Evolutionary conservation across 768 basidiomycete species (phyloP), one percentile per base, ranked within the genome.

Genomic region (Psilocybe azurescens): DNA sequence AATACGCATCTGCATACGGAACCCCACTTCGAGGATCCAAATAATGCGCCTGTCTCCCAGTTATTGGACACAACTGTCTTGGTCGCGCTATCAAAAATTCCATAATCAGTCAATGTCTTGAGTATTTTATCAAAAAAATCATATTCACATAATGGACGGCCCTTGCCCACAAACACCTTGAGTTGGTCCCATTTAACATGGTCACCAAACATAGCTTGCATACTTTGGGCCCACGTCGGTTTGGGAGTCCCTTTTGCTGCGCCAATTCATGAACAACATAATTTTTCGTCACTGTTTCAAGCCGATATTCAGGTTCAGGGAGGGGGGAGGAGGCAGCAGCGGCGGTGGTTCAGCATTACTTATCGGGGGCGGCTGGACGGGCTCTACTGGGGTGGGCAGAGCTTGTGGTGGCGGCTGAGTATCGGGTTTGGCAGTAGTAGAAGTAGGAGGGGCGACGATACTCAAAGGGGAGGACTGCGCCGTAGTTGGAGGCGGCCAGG

Each of bases 161-260:
- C 79, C 72, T 88, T 90, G 24, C 84, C 81, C 1, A 80, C 78
- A 66, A 85, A 91, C 5, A 89, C 89, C 62, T 81, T 86, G 20
- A 91, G 60, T 30, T 88, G 83, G 54, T 90, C 87, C 92, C 92
- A 98, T 52, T 89, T 83, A 8, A 89, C 89, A 66, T 96, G 90
- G 54, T 90, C 81, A 1, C 96, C 95, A 67, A 98, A 94, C 78
- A 97, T 81, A 1, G 93, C 88, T 6, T 81, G 69, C 89, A 95
- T 91, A 10, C 90, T 93, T 32, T 89, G 85, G 50, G 76, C 79
- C 90, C 91, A 90, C 0, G 74, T 69, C 0, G 90, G 89, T 60
- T 86, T 86, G 0, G 78, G 73, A 0, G 75, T 73, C 4, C 77
- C 77, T 24, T 80, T 1, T 74, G 70, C 63, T 89, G 86, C 2